A percentile compares a stretch with the other conserved stretches of the same genome.
These are phyloP conservation scores for Fusarium gaditjirri DNA, from an alignment of 2,329 filamentous ascomycete genomes.

Conservation along the genomic window DNA sequence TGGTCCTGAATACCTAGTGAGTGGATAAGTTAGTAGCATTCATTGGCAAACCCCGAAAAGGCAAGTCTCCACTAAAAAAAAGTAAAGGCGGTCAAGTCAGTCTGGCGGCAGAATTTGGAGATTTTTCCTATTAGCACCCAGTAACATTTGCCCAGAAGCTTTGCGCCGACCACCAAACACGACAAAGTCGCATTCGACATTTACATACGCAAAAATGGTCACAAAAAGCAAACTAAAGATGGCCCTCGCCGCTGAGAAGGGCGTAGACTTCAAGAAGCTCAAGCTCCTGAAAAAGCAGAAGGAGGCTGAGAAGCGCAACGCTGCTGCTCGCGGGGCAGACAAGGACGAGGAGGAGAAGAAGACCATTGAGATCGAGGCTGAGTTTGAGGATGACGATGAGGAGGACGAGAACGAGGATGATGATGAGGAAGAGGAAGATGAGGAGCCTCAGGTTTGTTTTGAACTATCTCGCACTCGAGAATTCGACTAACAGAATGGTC, in stretches of 20 bases:
- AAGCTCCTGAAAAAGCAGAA: constrained; percentile 62
- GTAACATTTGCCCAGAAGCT: constrained; percentile 30
- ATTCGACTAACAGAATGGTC: not conserved
- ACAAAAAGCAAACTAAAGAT: constrained; percentile 62
- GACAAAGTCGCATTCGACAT: constrained; percentile 21
- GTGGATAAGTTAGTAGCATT: not conserved
- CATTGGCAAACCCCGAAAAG: not conserved
- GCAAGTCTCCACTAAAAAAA: constrained; percentile 42
- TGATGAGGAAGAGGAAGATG: constrained; percentile 39
- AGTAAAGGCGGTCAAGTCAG: constrained; percentile 40
- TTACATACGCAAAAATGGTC: constrained; percentile 49
- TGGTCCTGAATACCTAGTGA: not conserved
- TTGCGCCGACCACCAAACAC: constrained; percentile 23
- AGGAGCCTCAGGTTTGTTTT: constrained; percentile 44
- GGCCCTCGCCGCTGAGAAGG: constrained; percentile 66
- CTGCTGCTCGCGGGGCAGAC: constrained; percentile 40
- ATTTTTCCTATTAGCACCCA: constrained; percentile 44
- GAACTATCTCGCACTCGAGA: not conserved
- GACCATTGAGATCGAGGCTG: constrained; percentile 53
- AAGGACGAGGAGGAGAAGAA: constrained; percentile 48
- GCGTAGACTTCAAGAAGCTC: constrained; percentile 62
- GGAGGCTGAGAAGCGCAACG: constrained; percentile 54
- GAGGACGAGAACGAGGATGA: constrained; percentile 54
- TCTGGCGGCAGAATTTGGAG: constrained; percentile 47
- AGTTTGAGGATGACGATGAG: constrained; percentile 48